A percentile compares a stretch with the other conserved stretches of the same genome.
Conservation (phyloP, 768 basidiomycete genomes). For the Russula abietina region DNA sequence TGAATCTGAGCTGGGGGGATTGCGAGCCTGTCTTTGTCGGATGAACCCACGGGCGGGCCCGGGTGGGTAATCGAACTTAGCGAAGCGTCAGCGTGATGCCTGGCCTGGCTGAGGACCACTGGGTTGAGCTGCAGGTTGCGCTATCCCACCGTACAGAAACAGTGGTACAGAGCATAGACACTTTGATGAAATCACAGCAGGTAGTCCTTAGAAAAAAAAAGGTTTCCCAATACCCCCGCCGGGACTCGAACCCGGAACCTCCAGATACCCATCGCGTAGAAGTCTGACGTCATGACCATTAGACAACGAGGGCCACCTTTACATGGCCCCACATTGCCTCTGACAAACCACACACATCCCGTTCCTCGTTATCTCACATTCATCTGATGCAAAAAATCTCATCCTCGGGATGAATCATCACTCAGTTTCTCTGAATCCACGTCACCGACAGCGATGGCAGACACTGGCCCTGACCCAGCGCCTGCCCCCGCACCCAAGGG, state of each 20-base stretch:
- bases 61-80: too few species aligned
- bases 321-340: neutral
- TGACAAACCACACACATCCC: neutral
- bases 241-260: constrained; percentile 86
- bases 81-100: too few species aligned
- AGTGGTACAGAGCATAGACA: too few species aligned
- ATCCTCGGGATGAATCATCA: too few species aligned
- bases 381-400: too few species aligned
- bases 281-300: constrained; percentile 91
- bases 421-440: neutral
- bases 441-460: neutral
- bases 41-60: too few species aligned
- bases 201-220: constrained; percentile 1
- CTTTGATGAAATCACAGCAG: too few species aligned
- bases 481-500: constrained; percentile 48
- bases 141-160: too few species aligned
- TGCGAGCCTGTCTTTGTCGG: too few species aligned
- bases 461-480: neutral
- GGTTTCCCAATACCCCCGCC: constrained; percentile 50
- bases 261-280: constrained; percentile 58
- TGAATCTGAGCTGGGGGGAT: too few species aligned
- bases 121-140: too few species aligned
- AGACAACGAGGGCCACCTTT: constrained; percentile 68
- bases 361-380: neutral
- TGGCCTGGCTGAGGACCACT: too few species aligned